These are phyloP conservation scores for Aspergillus saccharolyticus DNA, from an alignment of 495 filamentous ascomycete species.

Conservation along the genomic window DNA sequence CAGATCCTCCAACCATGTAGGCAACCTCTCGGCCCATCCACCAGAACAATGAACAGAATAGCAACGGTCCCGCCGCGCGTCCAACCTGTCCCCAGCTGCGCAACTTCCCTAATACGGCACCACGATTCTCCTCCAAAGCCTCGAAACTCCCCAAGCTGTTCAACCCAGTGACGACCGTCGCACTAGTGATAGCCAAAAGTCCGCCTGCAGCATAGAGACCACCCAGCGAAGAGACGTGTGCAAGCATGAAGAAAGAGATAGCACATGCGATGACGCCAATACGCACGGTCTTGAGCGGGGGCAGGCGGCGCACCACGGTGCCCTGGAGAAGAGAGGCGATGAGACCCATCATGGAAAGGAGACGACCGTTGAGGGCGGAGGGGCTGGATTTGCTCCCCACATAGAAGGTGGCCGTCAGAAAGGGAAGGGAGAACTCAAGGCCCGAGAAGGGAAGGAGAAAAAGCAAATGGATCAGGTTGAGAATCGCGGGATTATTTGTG, in stretches of 20 bases:
- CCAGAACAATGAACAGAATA: slow-evolving; percentile 98
- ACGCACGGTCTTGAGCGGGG: slow-evolving; percentile 72
- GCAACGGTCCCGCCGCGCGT: slow-evolving; percentile 74
- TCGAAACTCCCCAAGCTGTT: slow-evolving; percentile 91
- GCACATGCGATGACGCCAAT: slow-evolving; percentile 74
- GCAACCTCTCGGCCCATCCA: slow-evolving; percentile 90
- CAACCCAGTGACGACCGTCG: slow-evolving; percentile 89
- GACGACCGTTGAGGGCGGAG: slow-evolving; percentile 73
- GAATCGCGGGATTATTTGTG: slow-evolving; percentile 76
- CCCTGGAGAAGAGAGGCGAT: slow-evolving; percentile 90
- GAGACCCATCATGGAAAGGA: slow-evolving; percentile 88
- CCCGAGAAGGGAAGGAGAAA: slow-evolving; percentile 97
- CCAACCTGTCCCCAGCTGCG: slow-evolving; percentile 85
- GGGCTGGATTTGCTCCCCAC: slow-evolving; percentile 43
- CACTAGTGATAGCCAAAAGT: slow-evolving; percentile 79
- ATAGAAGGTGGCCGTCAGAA: slow-evolving; percentile 95
- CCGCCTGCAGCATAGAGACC: slow-evolving; percentile 77
- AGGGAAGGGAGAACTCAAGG: slow-evolving; percentile 90
- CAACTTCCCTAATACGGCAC: slow-evolving; percentile 78
- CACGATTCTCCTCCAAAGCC: slow-evolving; percentile 71
- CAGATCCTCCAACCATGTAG: slow-evolving; percentile 72
- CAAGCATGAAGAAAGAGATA: slow-evolving; percentile 73
- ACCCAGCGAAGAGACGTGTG: slow-evolving; percentile 54
- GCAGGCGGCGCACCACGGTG: slow-evolving; percentile 71
- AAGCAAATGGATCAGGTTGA: slow-evolving; percentile 80